These are phyloP conservation scores for Lactuca sativa DNA, from an alignment of 129 eudicot species.

Conservation along the genomic window DNA sequence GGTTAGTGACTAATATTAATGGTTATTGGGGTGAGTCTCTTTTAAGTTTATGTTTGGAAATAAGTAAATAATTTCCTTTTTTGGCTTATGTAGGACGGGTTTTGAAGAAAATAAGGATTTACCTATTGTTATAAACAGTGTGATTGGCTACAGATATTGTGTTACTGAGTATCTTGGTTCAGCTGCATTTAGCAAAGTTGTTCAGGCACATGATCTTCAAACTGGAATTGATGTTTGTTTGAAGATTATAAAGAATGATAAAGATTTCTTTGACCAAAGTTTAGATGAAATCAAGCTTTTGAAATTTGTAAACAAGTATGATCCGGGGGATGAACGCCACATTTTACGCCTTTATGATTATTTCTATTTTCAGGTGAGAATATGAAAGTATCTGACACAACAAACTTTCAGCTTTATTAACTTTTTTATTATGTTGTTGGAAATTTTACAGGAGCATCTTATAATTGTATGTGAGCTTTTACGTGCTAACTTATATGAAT, in stretches of 20 bases:
- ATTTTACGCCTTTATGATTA: conserved; percentile 93
- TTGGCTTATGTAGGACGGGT: conserved; percentile 77
- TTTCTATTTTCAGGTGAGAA: conserved; percentile 84
- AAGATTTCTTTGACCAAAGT: conserved; percentile 98
- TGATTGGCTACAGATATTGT: conserved; percentile 74
- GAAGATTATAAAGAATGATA: conserved; percentile 93
- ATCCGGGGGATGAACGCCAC: conserved; percentile 80
- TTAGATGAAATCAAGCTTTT: conserved; percentile 96
- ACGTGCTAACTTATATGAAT: conserved; percentile 87
- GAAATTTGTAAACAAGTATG: conserved; percentile 89
- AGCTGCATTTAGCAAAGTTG: conserved; percentile 94
- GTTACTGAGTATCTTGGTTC: conserved; percentile 89
- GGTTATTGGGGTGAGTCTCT: not conserved
- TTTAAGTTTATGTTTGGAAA: conserved; percentile 8
- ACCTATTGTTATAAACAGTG: conserved; percentile 66
- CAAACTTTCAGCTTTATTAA: not conserved
- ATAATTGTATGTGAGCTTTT: conserved; percentile 90
- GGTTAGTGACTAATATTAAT: conserved; percentile 41
- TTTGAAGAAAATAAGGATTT: conserved; percentile 94
- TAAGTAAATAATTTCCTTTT: conserved; percentile 26
- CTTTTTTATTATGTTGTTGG: conserved; percentile 15
- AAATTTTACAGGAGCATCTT: conserved; percentile 74
- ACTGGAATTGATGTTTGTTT: conserved; percentile 86
- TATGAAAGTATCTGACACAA: conserved; percentile 6
- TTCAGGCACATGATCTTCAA: conserved; percentile 87